Conservation (phyloP, 1,284 basidiomycete species). For the Rhodofomes roseus region DNA sequence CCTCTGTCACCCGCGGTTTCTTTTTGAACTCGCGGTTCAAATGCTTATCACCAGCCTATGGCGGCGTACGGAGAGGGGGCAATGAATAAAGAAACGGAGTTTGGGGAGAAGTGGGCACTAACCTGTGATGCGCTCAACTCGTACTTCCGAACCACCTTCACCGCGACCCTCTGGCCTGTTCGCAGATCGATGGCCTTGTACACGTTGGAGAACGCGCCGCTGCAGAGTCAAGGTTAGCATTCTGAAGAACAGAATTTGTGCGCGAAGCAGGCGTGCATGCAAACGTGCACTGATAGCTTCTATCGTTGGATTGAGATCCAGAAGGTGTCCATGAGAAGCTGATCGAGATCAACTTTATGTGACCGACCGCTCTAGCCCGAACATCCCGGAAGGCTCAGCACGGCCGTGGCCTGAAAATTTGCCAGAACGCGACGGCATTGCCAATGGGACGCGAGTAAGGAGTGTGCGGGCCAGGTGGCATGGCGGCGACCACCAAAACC, state of each 20-base stretch:
- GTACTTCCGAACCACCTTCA: constrained; percentile 97
- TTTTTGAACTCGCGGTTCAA: constrained; percentile 92
- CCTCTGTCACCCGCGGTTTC: constrained; percentile 95
- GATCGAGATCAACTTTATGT: not conserved
- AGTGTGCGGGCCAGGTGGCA: not conserved
- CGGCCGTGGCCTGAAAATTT: not conserved
- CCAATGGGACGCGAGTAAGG: not conserved
- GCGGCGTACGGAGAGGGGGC: constrained; percentile 16
- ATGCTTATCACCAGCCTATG: constrained; percentile 86
- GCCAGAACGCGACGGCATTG: not conserved
- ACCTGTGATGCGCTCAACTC: constrained; percentile 96
- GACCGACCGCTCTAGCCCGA: not conserved
- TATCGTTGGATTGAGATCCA: not conserved
- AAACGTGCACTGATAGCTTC: not conserved
- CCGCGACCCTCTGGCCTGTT: constrained; percentile 86
- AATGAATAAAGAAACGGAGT: constrained; percentile 26
- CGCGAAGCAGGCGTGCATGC: not conserved
- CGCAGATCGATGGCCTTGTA: constrained; percentile 87
- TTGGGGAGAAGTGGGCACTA: constrained; percentile 40
- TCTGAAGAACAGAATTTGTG: not conserved
- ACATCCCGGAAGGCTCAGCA: not conserved
- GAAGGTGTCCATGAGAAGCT: not conserved
- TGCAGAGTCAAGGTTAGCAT: constrained; percentile 26
- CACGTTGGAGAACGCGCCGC: constrained; percentile 97
- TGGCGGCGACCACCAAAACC: not conserved